These are phyloP conservation scores for Lachancea sp. DNA, from an alignment of 805 yeast genomes.

Conservation along the genomic window DNA sequence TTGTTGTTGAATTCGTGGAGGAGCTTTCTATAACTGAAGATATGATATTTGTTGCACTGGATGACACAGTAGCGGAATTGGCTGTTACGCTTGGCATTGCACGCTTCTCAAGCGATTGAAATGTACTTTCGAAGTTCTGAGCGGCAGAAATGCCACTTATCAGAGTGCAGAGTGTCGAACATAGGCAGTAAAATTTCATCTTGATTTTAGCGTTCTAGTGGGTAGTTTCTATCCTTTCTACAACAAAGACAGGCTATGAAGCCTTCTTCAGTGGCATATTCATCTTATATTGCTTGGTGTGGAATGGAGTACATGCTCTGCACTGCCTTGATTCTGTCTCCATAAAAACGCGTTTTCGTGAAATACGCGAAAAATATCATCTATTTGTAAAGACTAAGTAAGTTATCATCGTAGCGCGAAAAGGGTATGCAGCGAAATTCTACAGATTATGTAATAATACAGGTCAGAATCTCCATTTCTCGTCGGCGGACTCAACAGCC, in stretches of 20 bases:
- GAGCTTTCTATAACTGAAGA: background rate
- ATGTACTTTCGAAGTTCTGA: slow-evolving; percentile 1
- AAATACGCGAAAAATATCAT: slow-evolving; percentile 3
- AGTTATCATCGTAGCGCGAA: too few relatives aligned
- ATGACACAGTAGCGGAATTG: background rate
- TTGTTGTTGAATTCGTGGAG: slow-evolving; percentile 3
- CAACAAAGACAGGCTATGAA: background rate
- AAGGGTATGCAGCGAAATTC: background rate
- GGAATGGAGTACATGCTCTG: background rate
- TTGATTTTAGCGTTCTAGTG: background rate
- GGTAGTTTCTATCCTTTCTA: background rate
- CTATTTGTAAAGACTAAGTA: too few relatives aligned
- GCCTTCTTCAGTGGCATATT: background rate
- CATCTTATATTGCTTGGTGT: background rate
- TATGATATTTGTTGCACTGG: background rate
- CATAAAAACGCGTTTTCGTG: background rate
- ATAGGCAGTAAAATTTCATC: background rate
- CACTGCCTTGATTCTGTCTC: background rate
- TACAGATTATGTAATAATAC: too few relatives aligned
- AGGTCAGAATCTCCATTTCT: slow-evolving; percentile 78
- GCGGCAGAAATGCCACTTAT: background rate
- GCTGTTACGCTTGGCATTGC: background rate
- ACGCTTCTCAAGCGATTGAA: slow-evolving; percentile 1
- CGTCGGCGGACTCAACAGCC: slow-evolving; percentile 92
- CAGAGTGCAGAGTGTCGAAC: background rate